Base-by-base conservation (phyloP, 2,329 filamentous ascomycete genomes). In the Colletotrichum tofieldiae region DNA sequence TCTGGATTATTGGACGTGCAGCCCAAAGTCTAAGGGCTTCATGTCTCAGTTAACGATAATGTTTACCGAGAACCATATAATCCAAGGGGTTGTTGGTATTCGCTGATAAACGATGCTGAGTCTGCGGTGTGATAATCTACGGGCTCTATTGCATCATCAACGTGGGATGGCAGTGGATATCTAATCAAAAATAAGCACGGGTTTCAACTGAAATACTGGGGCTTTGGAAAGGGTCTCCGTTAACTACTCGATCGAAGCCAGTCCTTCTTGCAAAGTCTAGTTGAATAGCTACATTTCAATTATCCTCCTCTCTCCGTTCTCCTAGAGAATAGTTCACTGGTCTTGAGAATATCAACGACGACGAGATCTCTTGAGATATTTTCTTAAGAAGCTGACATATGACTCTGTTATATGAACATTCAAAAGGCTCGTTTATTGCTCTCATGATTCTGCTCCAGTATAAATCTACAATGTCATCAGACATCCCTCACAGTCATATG, bases 101-200 rank as follows among this genome's bases (percentile, higher is more conserved):
- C 5, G 54, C 20, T 1, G 29, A 16, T 39, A 39, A 32, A 3
- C 11, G 12, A 56, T 16, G 6, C 20, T 14, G 32, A 5, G 7
- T 14, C 9, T 55, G 6, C n/a, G 6, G 0, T 55, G 52, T n/a
- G 32, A 55, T 23, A 7, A 20, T 20, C 1, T n/a, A 20, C 23
- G 4, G 2, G 20, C 7, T 6, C 5, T n/a, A 2, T 12, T 37
- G 11, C 2, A 2, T 5, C 6, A 0, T 2, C 29, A n/a, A 23
- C 5, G n/a, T 32, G 8, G 8, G 18, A 35, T 14, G 29, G 29
- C 5, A 6, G 9, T 18, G 29, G 16, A 5, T 20, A n/a, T 55
- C 7, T 37, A 16, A 9, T 7, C 9, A 16, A 9, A 14, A 9
- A 14, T 29, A 35, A 55, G 9, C 26, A 51, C 39, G 0, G 2